Conservation (phyloP, 148 eudicot species). For the Limonium bicolor region DNA sequence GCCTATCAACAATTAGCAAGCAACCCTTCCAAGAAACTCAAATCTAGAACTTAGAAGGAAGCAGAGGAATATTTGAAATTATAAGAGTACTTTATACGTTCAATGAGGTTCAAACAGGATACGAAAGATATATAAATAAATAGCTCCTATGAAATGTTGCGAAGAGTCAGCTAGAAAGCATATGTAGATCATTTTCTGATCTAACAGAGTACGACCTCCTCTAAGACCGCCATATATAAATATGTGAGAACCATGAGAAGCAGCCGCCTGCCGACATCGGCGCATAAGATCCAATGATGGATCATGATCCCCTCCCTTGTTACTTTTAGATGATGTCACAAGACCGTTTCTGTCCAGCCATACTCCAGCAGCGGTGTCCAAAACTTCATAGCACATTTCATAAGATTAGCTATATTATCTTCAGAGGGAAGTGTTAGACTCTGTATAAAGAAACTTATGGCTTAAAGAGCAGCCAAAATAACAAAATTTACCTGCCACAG, state of each 20-base stretch:
- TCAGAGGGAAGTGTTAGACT: no score
- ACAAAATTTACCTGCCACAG: slow-evolving; percentile 48
- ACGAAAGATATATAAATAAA: no score
- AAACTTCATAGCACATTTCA: slow-evolving; percentile 29
- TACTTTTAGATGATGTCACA: slow-evolving; percentile 58
- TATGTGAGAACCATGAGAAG: slow-evolving; percentile 66
- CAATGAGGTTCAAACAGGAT: no score
- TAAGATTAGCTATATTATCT: neutral
- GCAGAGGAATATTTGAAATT: no score
- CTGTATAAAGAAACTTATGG: no score
- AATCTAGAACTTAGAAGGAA: no score
- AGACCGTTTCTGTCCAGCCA: slow-evolving; percentile 94
- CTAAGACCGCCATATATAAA: slow-evolving; percentile 81
- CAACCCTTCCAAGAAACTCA: no score
- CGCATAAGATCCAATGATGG: slow-evolving; percentile 76
- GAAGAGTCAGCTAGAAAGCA: no score
- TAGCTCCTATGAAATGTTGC: no score
- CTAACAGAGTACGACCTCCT: slow-evolving; percentile 96
- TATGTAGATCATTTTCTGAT: neutral
- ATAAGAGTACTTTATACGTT: no score
- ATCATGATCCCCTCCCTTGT: slow-evolving; percentile 47
- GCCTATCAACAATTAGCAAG: no score
- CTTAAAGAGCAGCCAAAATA: no score
- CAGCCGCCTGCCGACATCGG: slow-evolving; percentile 98
- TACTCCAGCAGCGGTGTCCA: slow-evolving; percentile 99